Conservation (phyloP, 1,139 yeast species). For the Protomyces arabidopsidicola region DNA sequence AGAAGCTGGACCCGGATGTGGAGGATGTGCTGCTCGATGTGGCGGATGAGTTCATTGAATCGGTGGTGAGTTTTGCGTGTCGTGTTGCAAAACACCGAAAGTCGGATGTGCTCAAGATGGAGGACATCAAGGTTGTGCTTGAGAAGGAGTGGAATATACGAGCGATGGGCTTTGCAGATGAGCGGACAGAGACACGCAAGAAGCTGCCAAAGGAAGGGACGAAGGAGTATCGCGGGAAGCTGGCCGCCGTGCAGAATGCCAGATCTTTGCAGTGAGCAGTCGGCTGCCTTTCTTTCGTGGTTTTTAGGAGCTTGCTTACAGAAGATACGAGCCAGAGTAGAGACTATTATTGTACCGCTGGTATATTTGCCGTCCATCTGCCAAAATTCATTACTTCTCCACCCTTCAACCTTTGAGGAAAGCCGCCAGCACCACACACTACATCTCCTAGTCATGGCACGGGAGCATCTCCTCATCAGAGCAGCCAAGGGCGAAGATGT, state of each 20-base stretch:
- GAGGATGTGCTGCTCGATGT: conserved; percentile 65
- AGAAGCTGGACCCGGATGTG: conserved; percentile 50
- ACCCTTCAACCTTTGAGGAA: no score
- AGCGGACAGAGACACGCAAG: conserved; percentile 79
- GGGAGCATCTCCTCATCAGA: conserved; percentile 49
- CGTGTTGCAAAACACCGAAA: conserved; percentile 90
- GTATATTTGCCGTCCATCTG: no score
- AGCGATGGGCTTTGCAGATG: conserved; percentile 87
- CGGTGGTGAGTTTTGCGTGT: conserved; percentile 89
- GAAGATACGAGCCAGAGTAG: no score
- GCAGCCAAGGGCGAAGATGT: conserved; percentile 80
- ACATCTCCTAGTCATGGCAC: neutral
- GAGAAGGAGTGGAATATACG: conserved; percentile 95
- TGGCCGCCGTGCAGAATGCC: conserved; percentile 54
- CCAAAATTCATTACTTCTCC: no score
- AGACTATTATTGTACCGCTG: no score
- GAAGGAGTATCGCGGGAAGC: conserved; percentile 62
- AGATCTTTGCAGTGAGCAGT: conserved; percentile 23
- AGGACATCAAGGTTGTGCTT: conserved; percentile 84
- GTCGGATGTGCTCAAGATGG: conserved; percentile 79
- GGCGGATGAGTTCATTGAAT: conserved; percentile 91
- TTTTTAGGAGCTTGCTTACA: no score
- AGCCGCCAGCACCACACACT: no score
- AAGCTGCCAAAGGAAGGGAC: conserved; percentile 64
- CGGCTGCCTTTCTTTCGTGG: no score